Conservation (phyloP, 306 rosid genomes). For the Boehmeria nivea region DNA sequence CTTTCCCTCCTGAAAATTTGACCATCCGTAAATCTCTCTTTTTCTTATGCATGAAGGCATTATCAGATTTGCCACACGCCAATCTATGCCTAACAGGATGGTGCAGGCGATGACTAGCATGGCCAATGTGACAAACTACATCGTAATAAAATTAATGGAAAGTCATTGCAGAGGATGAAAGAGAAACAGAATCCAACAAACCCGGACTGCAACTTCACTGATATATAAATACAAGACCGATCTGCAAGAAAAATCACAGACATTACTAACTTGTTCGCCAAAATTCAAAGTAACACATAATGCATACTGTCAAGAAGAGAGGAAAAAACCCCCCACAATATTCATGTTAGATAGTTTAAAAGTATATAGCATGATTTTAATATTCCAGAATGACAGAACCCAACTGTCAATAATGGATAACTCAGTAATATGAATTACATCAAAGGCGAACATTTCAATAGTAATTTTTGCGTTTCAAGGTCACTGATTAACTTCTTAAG, state of each 20-base stretch:
- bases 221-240: constrained; percentile 61
- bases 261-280: not conserved
- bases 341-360: too few relatives aligned
- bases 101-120: too few relatives aligned
- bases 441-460: not conserved
- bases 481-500: not conserved
- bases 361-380: not conserved
- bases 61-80: too few relatives aligned
- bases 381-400: not conserved
- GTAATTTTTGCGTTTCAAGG: not conserved
- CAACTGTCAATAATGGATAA: too few relatives aligned
- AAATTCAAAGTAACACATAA: not conserved
- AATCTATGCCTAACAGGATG: not conserved
- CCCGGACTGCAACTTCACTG: constrained; percentile 81
- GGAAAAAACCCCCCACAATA: too few relatives aligned
- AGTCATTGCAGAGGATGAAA: constrained; percentile 5
- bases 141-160: not conserved
- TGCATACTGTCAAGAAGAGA: not conserved
- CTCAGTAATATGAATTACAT: not conserved
- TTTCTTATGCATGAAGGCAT: not conserved
- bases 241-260: constrained; percentile 36
- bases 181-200: constrained; percentile 24
- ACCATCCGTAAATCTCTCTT: too few relatives aligned
- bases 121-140: too few relatives aligned
- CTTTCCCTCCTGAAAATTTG: too few relatives aligned